Base-by-base conservation (phyloP, 352 stramenopile genomes). In the Halophytophthora polymorphica region DNA sequence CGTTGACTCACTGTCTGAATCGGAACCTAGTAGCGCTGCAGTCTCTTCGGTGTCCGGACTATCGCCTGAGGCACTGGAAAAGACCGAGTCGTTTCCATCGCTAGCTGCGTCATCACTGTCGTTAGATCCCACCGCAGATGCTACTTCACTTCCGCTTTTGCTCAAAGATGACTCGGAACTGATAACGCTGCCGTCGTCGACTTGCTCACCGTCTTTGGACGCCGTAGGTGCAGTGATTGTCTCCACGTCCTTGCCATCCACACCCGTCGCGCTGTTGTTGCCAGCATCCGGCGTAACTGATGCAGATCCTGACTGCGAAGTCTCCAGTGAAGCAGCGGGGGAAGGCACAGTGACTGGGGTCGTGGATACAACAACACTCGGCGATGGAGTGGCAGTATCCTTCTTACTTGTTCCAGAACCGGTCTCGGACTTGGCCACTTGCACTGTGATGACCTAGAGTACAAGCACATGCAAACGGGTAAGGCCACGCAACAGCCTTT, bases 401-500 rank as follows among this genome's bases (percentile, higher is more conserved):
- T 38, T 38, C 33, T 29, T 21, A 22, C 50, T 29, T 5, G 19
- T 10, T 18, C 41, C n/a, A 4, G 18, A 34, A 22, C 44, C 41
- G 33, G 2, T 17, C 33, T 38, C 11, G 13, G 15, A 17, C 23
- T 64, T 61, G 14, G 49, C 2, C 6, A 25, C 41, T 43, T 42
- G 25, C 34, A 85, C 45, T 4, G 48, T 69, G 42, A 85, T 72
- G 15, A 75, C 48, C 73, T 83, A 43, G 6, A 5, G 42, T 55
- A 13, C 7, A 22, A 46, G 45, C 15, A 4, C 33, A 48, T 47
- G 8, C 12, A 21, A 42, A 8, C 28, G 3, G n/a, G 28, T 64
- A 25, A 64, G 47, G 22, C 53, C 11, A 17, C 8, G 6, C 15
- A 15, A 38, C 15, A 28, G 15, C 33, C 35, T 43, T 23, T 23